Base-by-base conservation (phyloP, 2,329 filamentous ascomycete species). In the Aspergillus carbonarius region DNA sequence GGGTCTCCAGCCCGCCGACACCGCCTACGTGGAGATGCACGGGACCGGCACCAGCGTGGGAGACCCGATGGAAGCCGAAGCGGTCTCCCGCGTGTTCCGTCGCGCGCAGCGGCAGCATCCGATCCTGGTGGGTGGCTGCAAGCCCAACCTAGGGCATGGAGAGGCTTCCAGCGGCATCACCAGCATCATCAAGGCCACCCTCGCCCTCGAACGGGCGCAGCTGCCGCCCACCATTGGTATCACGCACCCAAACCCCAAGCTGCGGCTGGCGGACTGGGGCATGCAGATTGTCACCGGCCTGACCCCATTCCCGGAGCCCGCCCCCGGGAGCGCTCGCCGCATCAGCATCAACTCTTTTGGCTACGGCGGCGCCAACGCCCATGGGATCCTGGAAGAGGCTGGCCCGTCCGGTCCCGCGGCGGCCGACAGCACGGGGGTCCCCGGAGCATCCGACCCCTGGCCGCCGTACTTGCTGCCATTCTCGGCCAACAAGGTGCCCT, bases 11-110 rank as follows among this genome's bases (percentile, higher is more conserved):
- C 30, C 17, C 2, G 10, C 34, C 1, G n/a, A 44, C 2, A 54
- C 50, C 6, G n/a, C 13, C 9, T 62, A 60, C 15, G n/a, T 62
- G 8, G 60, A 62, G n/a, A 42, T 48, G 46, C 60, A 62, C 27
- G 58, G 60, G 4, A 62, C 60, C 2, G 60, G 60, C 4, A 60
- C 60, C 1, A 12, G 27, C 4, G 51, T 58, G 1, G 57, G 60
- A 7, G 60, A 62, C 47, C 30, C 57, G 0, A 47, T 58, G 9
- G 57, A 62, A 32, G 51, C 52, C n/a, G 17, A 42, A 2, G 54
- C 49, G 1, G 17, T 57, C 9, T 18, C 23, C n/a, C 25, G 40
- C 4, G 55, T 30, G 12, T 55, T 46, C 34, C n/a, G 2, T 12
- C 23, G 37, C 15, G 34, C 20, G n/a, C 15, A 17, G 35, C 4